phyloP scores from a whole-genome alignment of 257 asterid species.

The Eucommia ulmoides region DNA sequence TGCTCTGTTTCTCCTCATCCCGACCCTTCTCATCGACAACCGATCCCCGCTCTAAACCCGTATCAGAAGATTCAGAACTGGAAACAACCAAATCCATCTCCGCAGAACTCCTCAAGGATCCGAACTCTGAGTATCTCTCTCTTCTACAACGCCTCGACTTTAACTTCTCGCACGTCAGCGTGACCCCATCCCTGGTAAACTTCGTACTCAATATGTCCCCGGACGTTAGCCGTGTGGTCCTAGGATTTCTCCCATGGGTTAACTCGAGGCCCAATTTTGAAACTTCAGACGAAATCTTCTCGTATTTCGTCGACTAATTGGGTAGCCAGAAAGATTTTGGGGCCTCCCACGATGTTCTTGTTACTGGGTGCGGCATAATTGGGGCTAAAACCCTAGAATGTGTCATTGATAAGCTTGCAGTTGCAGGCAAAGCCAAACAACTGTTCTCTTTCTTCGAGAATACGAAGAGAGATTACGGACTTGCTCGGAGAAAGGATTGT shows the following conservation, averaged over 20 bases:
- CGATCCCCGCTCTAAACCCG: slow-evolving; percentile 4
- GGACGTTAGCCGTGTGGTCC: slow-evolving; percentile 51
- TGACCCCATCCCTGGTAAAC: slow-evolving; percentile 35
- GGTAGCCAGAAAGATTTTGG: slow-evolving; percentile 91
- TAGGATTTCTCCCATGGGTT: slow-evolving; percentile 75
- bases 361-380: slow-evolving; percentile 32
- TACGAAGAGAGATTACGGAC: slow-evolving; percentile 67
- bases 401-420: slow-evolving; percentile 56
- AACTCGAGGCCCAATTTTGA: slow-evolving; percentile 36
- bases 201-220: slow-evolving; percentile 49
- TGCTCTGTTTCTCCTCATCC: not conserved
- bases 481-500: slow-evolving; percentile 36
- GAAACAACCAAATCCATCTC: slow-evolving; percentile 30
- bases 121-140: slow-evolving; percentile 51
- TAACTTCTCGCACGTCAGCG: slow-evolving; percentile 53
- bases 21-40: slow-evolving; percentile 36
- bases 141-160: slow-evolving; percentile 61
- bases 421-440: slow-evolving; percentile 70
- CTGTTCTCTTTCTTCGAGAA: slow-evolving; percentile 54
- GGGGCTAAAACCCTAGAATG: slow-evolving; percentile 54
- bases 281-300: slow-evolving; percentile 42
- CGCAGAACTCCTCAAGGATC: slow-evolving; percentile 40
- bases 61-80: slow-evolving; percentile 13
- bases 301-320: slow-evolving; percentile 56
- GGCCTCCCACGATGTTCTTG: slow-evolving; percentile 60